phyloP scores from a whole-genome alignment of 192 early-diverging fungal genomes.

The Jimgerdemannia flammicorona region DNA sequence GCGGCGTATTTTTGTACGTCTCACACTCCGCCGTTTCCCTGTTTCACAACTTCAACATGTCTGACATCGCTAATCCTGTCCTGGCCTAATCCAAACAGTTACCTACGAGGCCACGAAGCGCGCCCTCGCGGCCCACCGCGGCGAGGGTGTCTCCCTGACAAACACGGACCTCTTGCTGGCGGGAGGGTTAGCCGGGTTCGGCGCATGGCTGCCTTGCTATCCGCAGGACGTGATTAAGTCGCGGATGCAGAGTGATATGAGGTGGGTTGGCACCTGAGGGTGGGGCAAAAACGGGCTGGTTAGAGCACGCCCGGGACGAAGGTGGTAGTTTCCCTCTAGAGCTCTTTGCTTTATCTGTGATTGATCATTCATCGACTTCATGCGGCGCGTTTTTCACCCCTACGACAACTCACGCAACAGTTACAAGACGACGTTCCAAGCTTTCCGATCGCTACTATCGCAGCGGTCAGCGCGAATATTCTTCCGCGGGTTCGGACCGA shows the following conservation, averaged over 20 bases:
- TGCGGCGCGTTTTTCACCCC: no score
- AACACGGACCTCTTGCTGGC: conserved; percentile 81
- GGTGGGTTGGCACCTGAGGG: conserved; percentile 13
- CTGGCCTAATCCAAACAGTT: conserved; percentile 19
- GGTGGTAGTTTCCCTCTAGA: no score
- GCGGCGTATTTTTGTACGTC: conserved; percentile 84
- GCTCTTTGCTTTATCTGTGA: no score
- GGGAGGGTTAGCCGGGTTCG: conserved; percentile 92
- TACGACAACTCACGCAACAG: not conserved
- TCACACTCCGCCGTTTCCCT: not conserved
- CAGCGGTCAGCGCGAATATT: conserved; percentile 59
- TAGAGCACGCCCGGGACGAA: no score
- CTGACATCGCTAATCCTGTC: no score
- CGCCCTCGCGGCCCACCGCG: conserved; percentile 43
- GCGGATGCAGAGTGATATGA: conserved; percentile 62
- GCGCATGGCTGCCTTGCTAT: conserved; percentile 79
- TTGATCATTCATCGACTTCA: no score
- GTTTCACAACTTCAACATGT: not conserved
- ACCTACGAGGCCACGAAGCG: conserved; percentile 85
- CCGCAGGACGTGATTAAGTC: conserved; percentile 90
- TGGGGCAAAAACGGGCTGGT: not conserved
- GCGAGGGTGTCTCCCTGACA: conserved; percentile 58
- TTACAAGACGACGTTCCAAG: conserved; percentile 27
- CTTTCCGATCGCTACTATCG: conserved; percentile 43
- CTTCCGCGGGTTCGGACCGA: conserved; percentile 80